Conservation (phyloP, 371 early-diverging fungal species). For the Rhizomucor pusillus region DNA sequence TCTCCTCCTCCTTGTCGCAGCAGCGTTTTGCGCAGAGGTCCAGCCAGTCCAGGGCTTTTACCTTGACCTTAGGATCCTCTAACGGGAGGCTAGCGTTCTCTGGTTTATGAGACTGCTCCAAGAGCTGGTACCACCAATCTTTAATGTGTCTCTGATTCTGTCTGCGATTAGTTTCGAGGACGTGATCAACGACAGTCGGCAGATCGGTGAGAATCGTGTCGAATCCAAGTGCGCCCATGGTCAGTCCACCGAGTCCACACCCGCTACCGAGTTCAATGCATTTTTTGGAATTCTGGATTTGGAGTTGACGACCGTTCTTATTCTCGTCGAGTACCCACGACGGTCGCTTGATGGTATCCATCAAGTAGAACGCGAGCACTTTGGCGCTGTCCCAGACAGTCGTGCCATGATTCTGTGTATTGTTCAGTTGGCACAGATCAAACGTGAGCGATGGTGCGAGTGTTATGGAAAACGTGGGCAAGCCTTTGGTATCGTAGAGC, state of each 20-base stretch:
- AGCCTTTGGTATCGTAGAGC: conserved; percentile 22
- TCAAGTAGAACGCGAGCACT: conserved; percentile 28
- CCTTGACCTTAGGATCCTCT: conserved; percentile 17
- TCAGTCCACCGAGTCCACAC: conserved; percentile 34
- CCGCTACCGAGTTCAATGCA: conserved; percentile 43
- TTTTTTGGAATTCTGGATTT: conserved; percentile 16
- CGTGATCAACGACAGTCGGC: conserved; percentile 24
- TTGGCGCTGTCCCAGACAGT: conserved; percentile 42
- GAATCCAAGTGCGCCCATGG: conserved; percentile 34
- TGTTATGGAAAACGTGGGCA: conserved; percentile 22
- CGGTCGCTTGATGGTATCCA: conserved; percentile 23
- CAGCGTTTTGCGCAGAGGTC: neutral
- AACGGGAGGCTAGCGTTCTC: conserved; percentile 4
- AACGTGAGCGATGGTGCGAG: conserved; percentile 20
- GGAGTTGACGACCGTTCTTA: neutral
- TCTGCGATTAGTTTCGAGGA: conserved; percentile 17
- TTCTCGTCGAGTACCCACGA: conserved; percentile 12
- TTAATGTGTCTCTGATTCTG: conserved; percentile 18
- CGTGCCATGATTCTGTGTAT: conserved; percentile 38
- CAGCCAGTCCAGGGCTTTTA: conserved; percentile 32
- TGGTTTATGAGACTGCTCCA: conserved; percentile 8
- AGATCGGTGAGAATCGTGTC: conserved; percentile 35
- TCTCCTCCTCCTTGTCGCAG: neutral
- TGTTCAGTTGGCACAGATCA: conserved; percentile 26
- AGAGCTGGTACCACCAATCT: conserved; percentile 28